These are phyloP conservation scores for Aspergillus brunneoviolaceus DNA, from an alignment of 2,329 filamentous ascomycete species.

Conservation along the genomic window DNA sequence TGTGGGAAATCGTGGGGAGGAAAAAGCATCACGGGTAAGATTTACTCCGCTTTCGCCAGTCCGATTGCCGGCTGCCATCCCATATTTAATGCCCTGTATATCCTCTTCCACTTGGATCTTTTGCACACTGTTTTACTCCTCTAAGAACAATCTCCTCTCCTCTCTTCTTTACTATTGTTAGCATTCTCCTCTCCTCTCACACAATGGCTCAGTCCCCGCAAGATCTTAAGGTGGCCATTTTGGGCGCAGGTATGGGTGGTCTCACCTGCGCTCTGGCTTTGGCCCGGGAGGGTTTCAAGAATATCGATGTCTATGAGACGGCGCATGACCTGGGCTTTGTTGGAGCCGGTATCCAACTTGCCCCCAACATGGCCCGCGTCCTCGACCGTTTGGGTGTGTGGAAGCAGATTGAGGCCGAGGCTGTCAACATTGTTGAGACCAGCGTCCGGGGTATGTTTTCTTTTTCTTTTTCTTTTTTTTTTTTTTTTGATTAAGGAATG, in stretches of 20 bases:
- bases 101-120: not conserved
- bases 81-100: conserved; percentile 1
- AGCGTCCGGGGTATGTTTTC: conserved; percentile 63
- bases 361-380: conserved; percentile 78
- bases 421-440: conserved; percentile 68
- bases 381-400: conserved; percentile 72
- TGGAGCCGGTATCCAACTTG: conserved; percentile 80
- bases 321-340: conserved; percentile 75
- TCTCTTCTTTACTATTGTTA: not conserved
- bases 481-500: not conserved
- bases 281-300: conserved; percentile 71
- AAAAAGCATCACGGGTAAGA: conserved; percentile 13
- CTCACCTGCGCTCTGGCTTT: conserved; percentile 70
- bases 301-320: conserved; percentile 72
- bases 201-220: conserved; percentile 30
- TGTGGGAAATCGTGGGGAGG: conserved; percentile 20
- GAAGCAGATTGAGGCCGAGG: conserved; percentile 67
- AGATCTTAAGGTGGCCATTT: conserved; percentile 46
- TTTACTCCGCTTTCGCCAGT: conserved; percentile 7
- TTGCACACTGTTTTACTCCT: not conserved
- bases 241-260: conserved; percentile 68
- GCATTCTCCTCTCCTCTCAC: not conserved
- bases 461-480: no score
- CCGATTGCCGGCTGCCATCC: conserved; percentile 2
- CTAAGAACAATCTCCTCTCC: not conserved